These are phyloP conservation scores for Histomonas meleagridis DNA, from an alignment of 208 protist species.

Conservation along the genomic window DNA sequence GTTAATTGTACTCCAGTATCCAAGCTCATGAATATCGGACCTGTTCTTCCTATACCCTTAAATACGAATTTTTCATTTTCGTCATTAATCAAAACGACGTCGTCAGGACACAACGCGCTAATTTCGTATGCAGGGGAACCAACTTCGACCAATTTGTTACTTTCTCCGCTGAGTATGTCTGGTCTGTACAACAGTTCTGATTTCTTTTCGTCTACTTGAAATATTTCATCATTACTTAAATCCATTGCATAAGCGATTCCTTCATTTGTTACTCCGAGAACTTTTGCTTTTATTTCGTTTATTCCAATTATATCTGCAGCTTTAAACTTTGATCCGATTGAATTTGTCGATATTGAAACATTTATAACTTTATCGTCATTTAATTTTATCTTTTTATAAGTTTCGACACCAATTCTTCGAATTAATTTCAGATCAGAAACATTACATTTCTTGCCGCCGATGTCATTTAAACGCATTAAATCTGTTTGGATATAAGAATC, in stretches of 20 bases:
- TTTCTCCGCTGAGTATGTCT: not conserved
- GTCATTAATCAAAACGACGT: not conserved
- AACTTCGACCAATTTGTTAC: not conserved
- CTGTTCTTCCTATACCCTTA: not conserved
- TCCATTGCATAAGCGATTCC: not conserved
- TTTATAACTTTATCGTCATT: not conserved
- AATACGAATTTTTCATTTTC: not conserved
- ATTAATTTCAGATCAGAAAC: not conserved
- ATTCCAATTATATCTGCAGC: not conserved
- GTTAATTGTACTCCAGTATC: too few species aligned
- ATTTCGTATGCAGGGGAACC: conserved; percentile 9
- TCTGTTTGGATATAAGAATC: conserved; percentile 11
- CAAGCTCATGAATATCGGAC: too few species aligned
- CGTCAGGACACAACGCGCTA: not conserved
- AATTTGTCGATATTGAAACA: not conserved
- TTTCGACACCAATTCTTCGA: not conserved
- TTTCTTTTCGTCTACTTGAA: not conserved
- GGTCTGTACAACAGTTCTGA: not conserved
- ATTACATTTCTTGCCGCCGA: not conserved
- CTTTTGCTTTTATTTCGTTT: not conserved
- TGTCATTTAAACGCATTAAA: conserved; percentile 3
- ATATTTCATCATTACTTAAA: not conserved
- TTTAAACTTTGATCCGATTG: not conserved
- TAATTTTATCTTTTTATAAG: not conserved
- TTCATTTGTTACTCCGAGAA: not conserved